Evolutionary conservation across 2,329 filamentous ascomycete species (phyloP).

Genomic region (Aspergillus felis): DNA sequence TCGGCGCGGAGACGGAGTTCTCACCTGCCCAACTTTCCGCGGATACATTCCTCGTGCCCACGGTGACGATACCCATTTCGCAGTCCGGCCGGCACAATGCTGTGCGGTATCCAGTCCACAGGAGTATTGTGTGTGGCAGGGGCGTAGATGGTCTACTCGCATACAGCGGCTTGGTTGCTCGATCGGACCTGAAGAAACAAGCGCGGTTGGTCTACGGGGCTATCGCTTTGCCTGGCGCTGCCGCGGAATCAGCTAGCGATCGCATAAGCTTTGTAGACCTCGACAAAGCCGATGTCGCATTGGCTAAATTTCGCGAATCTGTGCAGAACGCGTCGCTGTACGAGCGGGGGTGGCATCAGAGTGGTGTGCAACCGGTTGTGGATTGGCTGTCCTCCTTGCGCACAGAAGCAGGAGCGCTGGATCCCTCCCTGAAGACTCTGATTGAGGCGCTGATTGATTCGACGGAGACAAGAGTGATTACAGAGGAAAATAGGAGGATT

Average conservation of each 20-base stretch:
- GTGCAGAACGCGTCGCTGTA: slow-evolving; percentile 67
- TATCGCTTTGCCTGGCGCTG: slow-evolving; percentile 46
- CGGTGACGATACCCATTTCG: slow-evolving; percentile 65
- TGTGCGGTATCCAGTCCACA: slow-evolving; percentile 79
- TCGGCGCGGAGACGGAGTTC: slow-evolving; percentile 47
- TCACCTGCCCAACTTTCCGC: slow-evolving; percentile 48
- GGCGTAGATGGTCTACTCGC: slow-evolving; percentile 63
- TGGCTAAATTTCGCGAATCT: slow-evolving; percentile 65
- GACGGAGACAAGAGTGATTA: slow-evolving; percentile 30
- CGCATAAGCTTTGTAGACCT: slow-evolving; percentile 59
- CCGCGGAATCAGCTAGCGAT: slow-evolving; percentile 23
- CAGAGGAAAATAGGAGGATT: slow-evolving; percentile 26
- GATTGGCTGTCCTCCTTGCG: slow-evolving; percentile 56
- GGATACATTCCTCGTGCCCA: slow-evolving; percentile 71
- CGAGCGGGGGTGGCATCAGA: slow-evolving; percentile 69
- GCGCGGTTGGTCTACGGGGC: slow-evolving; percentile 31
- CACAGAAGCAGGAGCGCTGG: slow-evolving; percentile 49
- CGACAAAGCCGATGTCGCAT: slow-evolving; percentile 56
- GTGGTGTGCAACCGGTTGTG: slow-evolving; percentile 62
- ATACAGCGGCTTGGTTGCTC: slow-evolving; percentile 30
- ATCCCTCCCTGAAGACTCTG: slow-evolving; percentile 62
- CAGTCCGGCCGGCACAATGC: slow-evolving; percentile 61
- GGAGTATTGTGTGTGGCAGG: slow-evolving; percentile 68
- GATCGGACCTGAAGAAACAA: slow-evolving; percentile 28
- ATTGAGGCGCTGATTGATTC: slow-evolving; percentile 61